Evolutionary conservation across 2,329 filamentous ascomycete genomes (phyloP), one percentile per base, ranked within the genome.

Genomic region (Shiraia bambusicola): DNA sequence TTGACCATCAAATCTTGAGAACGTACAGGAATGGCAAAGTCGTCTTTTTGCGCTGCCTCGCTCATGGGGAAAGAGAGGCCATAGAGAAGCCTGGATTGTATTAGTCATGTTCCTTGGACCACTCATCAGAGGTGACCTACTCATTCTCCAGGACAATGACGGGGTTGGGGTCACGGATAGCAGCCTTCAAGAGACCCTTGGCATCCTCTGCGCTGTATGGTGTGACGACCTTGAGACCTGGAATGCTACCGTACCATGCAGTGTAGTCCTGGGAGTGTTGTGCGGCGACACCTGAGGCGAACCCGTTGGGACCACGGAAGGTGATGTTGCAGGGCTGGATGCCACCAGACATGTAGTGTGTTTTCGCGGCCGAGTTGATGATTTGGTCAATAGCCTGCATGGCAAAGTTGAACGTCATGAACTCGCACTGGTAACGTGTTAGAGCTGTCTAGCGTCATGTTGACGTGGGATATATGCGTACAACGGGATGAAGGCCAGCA

Each of bases 351-450:
- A 98, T 98, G 81, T 98, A 98, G 69, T 98, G 92, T 43, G 93
- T 98, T 82, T 98, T 98, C 68, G 90, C 93, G 61, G 80, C 93
- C 35, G 92, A 97, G 84, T 98, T 98, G 83, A 98, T 91, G 70
- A 98, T 88, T 73, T 98, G 93, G 72, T 98, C 93, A 73, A 98
- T 98, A 70, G 93, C 89, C 78, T 98, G 93, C 93, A 98, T 98
- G 73, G 93, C 92, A 71, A 97, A 97, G 83, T 98, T 98, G 84
- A 95, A 97, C 66, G 93, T 98, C 93, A 98, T 98, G 81, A 98
- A 98, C 78, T 98, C 93, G 82, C 87, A 93, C 88, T 93, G 56
- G 37, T 6, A 13, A 43, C 52, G 27, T 48, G 55, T 62, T 41
- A 52, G 51, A 22, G 31, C 26, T 34, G 43, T 32, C 32, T 38